phyloP scores from a whole-genome alignment of 495 filamentous ascomycete genomes.

The Podospora comata region DNA sequence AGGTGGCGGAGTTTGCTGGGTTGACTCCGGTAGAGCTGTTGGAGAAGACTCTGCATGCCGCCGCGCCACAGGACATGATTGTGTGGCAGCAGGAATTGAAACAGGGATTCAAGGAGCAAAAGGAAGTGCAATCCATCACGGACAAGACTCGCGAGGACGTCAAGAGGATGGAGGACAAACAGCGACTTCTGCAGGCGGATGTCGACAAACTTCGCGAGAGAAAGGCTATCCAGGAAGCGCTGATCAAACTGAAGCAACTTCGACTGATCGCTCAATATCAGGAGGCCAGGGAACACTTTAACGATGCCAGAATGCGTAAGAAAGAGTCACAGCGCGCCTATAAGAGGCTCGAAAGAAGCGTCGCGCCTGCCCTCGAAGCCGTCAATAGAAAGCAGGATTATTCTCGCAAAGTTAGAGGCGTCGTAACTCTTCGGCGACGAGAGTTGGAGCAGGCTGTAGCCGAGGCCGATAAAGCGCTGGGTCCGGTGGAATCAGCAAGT shows the following conservation, averaged over 20 bases:
- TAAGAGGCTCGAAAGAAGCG: slow-evolving; percentile 53
- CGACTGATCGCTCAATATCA: slow-evolving; percentile 65
- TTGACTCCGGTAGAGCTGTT: slow-evolving; percentile 84
- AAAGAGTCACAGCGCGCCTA: slow-evolving; percentile 51
- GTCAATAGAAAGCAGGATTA: slow-evolving; percentile 67
- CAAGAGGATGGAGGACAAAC: slow-evolving; percentile 63
- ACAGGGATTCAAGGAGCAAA: slow-evolving; percentile 64
- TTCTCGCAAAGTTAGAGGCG: slow-evolving; percentile 41
- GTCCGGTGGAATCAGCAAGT: slow-evolving; percentile 52
- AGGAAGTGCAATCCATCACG: slow-evolving; percentile 56
- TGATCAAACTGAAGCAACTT: slow-evolving; percentile 63
- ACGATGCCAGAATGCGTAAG: slow-evolving; percentile 46
- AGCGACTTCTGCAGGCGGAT: slow-evolving; percentile 74
- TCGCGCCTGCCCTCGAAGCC: slow-evolving; percentile 64
- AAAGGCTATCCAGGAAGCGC: slow-evolving; percentile 59
- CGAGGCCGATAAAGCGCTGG: slow-evolving; percentile 48
- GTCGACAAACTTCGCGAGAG: slow-evolving; percentile 80
- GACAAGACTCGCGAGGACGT: slow-evolving; percentile 60
- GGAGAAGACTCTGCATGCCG: slow-evolving; percentile 78
- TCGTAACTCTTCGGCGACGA: slow-evolving; percentile 51
- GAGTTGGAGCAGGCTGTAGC: slow-evolving; percentile 50
- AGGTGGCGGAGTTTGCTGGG: slow-evolving; percentile 89
- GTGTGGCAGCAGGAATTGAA: slow-evolving; percentile 76
- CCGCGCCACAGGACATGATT: slow-evolving; percentile 74
- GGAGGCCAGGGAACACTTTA: slow-evolving; percentile 40